Conservation (phyloP, 1,139 yeast genomes). For the Taphrina wiesneri region DNA sequence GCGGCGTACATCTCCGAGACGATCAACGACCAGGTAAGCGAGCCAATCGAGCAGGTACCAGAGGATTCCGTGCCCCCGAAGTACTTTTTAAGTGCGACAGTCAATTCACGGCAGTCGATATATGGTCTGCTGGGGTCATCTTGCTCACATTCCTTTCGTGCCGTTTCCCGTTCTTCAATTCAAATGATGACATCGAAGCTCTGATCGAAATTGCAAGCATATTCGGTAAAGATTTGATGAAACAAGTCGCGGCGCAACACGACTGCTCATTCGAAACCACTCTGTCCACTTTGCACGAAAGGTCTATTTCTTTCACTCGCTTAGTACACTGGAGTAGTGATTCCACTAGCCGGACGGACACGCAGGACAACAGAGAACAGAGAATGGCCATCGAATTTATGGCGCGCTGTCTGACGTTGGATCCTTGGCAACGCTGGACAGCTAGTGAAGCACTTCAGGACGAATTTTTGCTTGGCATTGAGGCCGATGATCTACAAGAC, state of each 20-base stretch:
- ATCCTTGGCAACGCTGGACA: slow-evolving; percentile 56
- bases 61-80: slow-evolving; percentile 96
- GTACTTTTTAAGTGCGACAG: slow-evolving; percentile 83
- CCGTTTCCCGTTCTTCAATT: slow-evolving; percentile 82
- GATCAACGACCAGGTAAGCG: slow-evolving; percentile 83
- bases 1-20: slow-evolving; percentile 74
- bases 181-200: slow-evolving; percentile 91
- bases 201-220: slow-evolving; percentile 78
- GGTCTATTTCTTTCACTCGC: slow-evolving; percentile 46
- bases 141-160: slow-evolving; percentile 69
- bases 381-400: slow-evolving; percentile 57
- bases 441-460: slow-evolving; percentile 60
- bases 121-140: slow-evolving; percentile 92
- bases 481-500: slow-evolving; percentile 8
- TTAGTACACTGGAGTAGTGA: slow-evolving; percentile 48
- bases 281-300: slow-evolving; percentile 51
- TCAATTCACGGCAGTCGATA: slow-evolving; percentile 75
- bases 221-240: slow-evolving; percentile 75
- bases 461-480: slow-evolving; percentile 51
- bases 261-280: slow-evolving; percentile 83
- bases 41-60: slow-evolving; percentile 96
- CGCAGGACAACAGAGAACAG: slow-evolving; percentile 15
- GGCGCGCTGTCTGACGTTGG: slow-evolving; percentile 57
- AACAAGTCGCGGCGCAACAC: slow-evolving; percentile 76
- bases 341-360: slow-evolving; percentile 39